Conservation (phyloP, 1,284 basidiomycete species). For the Moesziomyces globuligerus region DNA sequence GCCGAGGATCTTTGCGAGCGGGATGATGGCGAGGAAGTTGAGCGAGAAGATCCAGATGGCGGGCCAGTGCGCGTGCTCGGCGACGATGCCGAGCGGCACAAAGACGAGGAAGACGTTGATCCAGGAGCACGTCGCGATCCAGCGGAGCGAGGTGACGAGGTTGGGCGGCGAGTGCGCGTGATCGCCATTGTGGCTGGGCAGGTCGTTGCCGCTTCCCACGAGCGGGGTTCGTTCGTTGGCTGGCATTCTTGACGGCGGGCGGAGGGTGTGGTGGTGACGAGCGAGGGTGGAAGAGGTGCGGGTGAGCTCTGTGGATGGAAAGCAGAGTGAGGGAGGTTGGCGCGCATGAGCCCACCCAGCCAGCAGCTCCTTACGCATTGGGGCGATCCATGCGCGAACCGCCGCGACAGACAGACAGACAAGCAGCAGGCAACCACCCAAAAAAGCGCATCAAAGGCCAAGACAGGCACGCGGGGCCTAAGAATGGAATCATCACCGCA, state of each 20-base stretch:
- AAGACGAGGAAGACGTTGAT: constrained; percentile 64
- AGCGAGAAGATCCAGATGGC: constrained; percentile 61
- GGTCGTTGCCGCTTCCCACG: constrained; percentile 11
- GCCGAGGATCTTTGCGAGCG: constrained; percentile 65
- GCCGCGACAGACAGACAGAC: no score
- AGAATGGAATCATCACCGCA: no score
- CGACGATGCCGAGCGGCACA: constrained; percentile 63
- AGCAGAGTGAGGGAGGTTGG: no score
- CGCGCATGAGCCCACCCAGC: no score
- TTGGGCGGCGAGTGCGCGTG: constrained; percentile 15
- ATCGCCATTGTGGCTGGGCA: constrained; percentile 26
- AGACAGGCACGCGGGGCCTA: no score
- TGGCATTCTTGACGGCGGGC: constrained; percentile 14
- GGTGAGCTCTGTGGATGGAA: background rate
- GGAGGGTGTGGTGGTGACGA: background rate
- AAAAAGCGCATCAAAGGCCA: no score
- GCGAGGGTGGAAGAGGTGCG: background rate
- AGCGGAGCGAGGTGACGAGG: constrained; percentile 50
- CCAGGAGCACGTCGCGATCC: constrained; percentile 60
- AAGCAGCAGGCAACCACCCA: no score
- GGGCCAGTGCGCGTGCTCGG: constrained; percentile 61
- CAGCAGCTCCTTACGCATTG: no score
- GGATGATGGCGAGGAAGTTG: constrained; percentile 66
- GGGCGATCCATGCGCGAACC: no score
- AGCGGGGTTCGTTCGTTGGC: constrained; percentile 41